Conservation (phyloP, 345 rosid genomes). For the Linum tenue region DNA sequence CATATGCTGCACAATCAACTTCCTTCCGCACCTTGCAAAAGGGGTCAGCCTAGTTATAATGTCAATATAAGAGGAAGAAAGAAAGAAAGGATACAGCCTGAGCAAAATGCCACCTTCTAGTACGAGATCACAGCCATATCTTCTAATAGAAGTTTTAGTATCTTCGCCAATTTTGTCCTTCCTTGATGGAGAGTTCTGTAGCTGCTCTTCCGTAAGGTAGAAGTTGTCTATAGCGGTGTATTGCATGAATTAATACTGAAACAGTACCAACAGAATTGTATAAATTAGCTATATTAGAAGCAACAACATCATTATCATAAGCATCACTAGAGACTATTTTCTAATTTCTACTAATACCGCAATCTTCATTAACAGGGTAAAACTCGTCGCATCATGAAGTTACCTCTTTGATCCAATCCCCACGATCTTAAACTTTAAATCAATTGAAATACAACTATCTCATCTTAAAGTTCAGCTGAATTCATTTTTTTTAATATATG, state of each 20-base stretch:
- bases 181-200: conserved; percentile 59
- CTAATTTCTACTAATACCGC: no score
- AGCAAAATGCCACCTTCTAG: conserved; percentile 89
- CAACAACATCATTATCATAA: no score
- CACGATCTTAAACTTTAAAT: no score
- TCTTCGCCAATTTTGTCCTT: conserved; percentile 83
- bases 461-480: no score
- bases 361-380: no score
- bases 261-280: neutral
- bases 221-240: conserved; percentile 89
- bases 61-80: neutral
- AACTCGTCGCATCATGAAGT: no score
- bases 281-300: no score
- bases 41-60: neutral
- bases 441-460: no score
- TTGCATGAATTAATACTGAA: conserved; percentile 33
- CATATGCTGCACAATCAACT: neutral
- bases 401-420: no score
- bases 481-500: no score
- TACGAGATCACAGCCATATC: conserved; percentile 88
- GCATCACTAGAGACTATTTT: no score
- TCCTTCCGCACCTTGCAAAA: neutral
- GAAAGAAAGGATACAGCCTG: conserved; percentile 54
- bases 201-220: conserved; percentile 70
- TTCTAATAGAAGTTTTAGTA: conserved; percentile 63